These are phyloP conservation scores for Colletotrichum theobromicola DNA, from an alignment of 2,329 filamentous ascomycete species.

Conservation along the genomic window DNA sequence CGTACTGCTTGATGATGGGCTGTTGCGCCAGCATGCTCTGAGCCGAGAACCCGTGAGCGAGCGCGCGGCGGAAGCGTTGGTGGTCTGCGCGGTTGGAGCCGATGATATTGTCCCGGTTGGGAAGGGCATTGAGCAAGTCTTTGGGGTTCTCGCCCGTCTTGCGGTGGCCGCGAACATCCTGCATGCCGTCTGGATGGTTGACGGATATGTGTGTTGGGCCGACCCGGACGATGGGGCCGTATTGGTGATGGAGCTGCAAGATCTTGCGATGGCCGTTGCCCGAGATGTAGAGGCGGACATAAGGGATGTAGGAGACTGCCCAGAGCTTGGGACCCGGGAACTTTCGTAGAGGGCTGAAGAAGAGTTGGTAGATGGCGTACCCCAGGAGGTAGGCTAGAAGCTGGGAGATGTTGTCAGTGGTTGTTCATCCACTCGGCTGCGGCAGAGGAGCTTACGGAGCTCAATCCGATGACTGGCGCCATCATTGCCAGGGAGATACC, in stretches of 20 bases:
- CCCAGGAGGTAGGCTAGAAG: background rate
- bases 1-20: conserved; percentile 29
- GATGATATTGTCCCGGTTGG: conserved; percentile 18
- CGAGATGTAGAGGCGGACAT: background rate
- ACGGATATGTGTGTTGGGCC: conserved; percentile 52
- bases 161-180: conserved; percentile 42
- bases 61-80: conserved; percentile 21
- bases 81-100: conserved; percentile 22
- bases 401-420: background rate
- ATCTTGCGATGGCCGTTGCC: conserved; percentile 26
- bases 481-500: background rate
- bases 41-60: conserved; percentile 33
- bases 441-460: background rate
- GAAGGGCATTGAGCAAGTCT: background rate
- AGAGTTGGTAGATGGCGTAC: background rate
- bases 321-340: conserved; percentile 19
- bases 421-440: background rate
- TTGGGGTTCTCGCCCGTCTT: background rate
- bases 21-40: conserved; percentile 33
- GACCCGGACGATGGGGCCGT: conserved; percentile 51
- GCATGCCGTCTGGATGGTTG: conserved; percentile 37
- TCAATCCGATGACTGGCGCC: background rate
- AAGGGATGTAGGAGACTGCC: background rate
- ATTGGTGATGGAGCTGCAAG: conserved; percentile 38
- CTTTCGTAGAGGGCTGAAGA: background rate